Percentiles rank a stretch among this genome's conserved stretches.
phyloP scores from a whole-genome alignment of 805 yeast species.

The Saturnispora mendoncae region DNA sequence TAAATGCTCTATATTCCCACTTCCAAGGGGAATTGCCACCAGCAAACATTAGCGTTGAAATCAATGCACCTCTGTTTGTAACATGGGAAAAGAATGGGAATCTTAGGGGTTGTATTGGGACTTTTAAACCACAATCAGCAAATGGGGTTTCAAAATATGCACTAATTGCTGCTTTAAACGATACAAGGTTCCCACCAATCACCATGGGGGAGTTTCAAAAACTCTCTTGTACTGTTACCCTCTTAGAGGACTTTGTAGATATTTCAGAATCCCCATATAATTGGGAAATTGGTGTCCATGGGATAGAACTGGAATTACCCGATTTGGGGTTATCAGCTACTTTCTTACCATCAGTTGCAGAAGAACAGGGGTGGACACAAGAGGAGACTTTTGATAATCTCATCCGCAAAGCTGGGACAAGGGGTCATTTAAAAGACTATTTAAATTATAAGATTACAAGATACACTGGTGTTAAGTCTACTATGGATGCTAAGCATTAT shows the following conservation, averaged over 20 bases:
- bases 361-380: slow-evolving; percentile 77
- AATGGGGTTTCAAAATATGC: slow-evolving; percentile 58
- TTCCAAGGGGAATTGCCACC: not conserved
- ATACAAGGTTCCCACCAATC: slow-evolving; percentile 69
- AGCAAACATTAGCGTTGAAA: not conserved
- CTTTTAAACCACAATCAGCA: slow-evolving; percentile 51
- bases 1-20: slow-evolving; percentile 5
- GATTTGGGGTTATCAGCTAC: slow-evolving; percentile 47
- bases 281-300: slow-evolving; percentile 82
- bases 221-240: slow-evolving; percentile 53
- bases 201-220: slow-evolving; percentile 40
- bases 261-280: slow-evolving; percentile 42
- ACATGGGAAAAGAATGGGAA: slow-evolving; percentile 53
- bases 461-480: slow-evolving; percentile 46
- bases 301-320: slow-evolving; percentile 34
- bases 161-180: slow-evolving; percentile 64
- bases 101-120: slow-evolving; percentile 91
- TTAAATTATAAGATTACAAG: slow-evolving; percentile 36
- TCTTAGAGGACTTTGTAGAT: slow-evolving; percentile 49
- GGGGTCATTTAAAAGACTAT: slow-evolving; percentile 2
- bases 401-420: slow-evolving; percentile 60
- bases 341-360: slow-evolving; percentile 83
- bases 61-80: slow-evolving; percentile 59
- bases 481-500: slow-evolving; percentile 8
- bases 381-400: slow-evolving; percentile 62